A percentile compares a stretch with the other conserved stretches of the same genome.
Conservation (phyloP, 176 grass and related monocot species). For the Coix lacrymajobi region DNA sequence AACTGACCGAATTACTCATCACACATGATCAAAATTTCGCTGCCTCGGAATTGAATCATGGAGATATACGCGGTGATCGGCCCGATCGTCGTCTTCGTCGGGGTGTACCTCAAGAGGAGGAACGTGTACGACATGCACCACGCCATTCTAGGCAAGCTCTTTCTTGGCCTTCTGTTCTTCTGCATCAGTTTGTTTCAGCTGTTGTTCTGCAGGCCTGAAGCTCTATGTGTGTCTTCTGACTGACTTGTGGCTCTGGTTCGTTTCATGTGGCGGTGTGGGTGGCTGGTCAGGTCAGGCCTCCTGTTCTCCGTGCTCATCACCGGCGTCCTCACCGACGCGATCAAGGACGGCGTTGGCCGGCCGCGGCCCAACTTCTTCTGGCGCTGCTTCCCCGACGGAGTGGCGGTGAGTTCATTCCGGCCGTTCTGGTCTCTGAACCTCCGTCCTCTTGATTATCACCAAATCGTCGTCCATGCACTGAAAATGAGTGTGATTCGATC, state of each 20-base stretch:
- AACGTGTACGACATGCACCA: slow-evolving; percentile 54
- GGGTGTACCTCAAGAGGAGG: slow-evolving; percentile 35
- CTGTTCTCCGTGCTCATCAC: slow-evolving; percentile 43
- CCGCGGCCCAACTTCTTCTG: slow-evolving; percentile 48
- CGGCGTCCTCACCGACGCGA: slow-evolving; percentile 31
- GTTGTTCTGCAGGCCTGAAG: too few species aligned
- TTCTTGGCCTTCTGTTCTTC: too few species aligned
- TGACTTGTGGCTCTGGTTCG: background rate
- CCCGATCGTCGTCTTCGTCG: slow-evolving; percentile 34
- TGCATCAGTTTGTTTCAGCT: background rate
- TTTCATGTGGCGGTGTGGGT: background rate
- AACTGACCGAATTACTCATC: background rate
- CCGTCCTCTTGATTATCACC: background rate
- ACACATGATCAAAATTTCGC: too few species aligned
- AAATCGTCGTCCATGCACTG: background rate
- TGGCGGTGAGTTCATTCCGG: slow-evolving; percentile 29
- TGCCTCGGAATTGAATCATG: background rate
- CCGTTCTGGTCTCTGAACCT: background rate
- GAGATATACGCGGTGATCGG: slow-evolving; percentile 19
- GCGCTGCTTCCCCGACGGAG: slow-evolving; percentile 39
- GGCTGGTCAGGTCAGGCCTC: slow-evolving; percentile 19
- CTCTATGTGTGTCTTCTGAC: too few species aligned
- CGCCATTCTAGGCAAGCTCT: slow-evolving; percentile 34
- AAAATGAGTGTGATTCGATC: background rate
- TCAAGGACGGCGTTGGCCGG: slow-evolving; percentile 49